A percentile compares a stretch with the other conserved stretches of the same genome.
Conservation (phyloP, 257 asterid genomes). For the Lycium ferocissimum region DNA sequence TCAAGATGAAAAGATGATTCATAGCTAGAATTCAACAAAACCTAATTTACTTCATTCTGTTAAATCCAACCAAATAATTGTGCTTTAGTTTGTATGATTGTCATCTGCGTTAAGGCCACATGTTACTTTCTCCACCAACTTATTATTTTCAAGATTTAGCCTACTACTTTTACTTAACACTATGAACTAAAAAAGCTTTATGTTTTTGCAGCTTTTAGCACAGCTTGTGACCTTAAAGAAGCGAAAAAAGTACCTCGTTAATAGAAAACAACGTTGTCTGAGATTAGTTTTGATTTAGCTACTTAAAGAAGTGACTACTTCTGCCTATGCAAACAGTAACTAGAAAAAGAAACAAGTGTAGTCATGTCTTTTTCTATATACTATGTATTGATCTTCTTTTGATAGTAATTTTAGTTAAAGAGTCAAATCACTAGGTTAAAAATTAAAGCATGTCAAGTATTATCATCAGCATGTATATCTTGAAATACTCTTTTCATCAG, state of each 20-base stretch:
- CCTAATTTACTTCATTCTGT: neutral
- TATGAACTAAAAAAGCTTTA: neutral
- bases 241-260: neutral
- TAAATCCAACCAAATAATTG: too few relatives aligned
- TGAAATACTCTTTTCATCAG: neutral
- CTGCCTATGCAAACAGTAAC: conserved; percentile 13
- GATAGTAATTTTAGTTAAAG: conserved; percentile 37
- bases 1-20: neutral
- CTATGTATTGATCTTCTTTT: conserved; percentile 39
- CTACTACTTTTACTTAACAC: too few relatives aligned
- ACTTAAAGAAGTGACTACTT: neutral
- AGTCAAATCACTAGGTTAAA: conserved; percentile 38
- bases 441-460: conserved; percentile 21
- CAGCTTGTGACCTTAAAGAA: neutral
- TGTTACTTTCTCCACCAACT: neutral
- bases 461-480: neutral
- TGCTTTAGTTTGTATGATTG: neutral
- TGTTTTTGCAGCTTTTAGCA: conserved; percentile 19
- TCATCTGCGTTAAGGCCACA: neutral
- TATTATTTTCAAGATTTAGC: too few relatives aligned
- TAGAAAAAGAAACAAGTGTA: conserved; percentile 16
- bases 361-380: conserved; percentile 28
- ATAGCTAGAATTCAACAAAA: conserved; percentile 19
- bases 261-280: neutral
- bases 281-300: conserved; percentile 2